Conservation (phyloP, 148 eudicot genomes). For the Fallopia convolvulus region DNA sequence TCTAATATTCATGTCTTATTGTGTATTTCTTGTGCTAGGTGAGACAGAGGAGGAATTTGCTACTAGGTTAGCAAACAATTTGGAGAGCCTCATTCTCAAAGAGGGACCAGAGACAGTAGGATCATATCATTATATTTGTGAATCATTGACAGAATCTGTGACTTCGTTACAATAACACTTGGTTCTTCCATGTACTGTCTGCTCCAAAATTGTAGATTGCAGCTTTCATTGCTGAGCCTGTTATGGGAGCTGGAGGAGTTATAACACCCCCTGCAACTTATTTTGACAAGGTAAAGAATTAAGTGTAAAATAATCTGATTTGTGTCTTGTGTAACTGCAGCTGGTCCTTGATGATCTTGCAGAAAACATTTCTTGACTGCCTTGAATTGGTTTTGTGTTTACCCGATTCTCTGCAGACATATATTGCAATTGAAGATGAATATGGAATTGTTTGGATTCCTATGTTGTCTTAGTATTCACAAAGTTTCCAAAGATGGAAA, state of each 20-base stretch:
- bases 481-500: neutral
- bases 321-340: neutral
- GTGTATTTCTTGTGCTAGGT: constrained; percentile 33
- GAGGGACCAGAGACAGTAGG: constrained; percentile 96
- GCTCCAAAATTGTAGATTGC: constrained; percentile 56
- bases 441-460: neutral
- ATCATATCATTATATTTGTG: neutral
- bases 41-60: constrained; percentile 96
- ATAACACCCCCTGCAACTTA: constrained; percentile 90
- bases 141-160: neutral
- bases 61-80: constrained; percentile 82
- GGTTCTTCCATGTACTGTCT: neutral
- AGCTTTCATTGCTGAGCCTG: constrained; percentile 98
- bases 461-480: neutral
- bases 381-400: neutral
- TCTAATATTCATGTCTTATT: neutral
- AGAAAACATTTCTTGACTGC: neutral
- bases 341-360: neutral
- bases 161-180: neutral
- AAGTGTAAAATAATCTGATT: neutral
- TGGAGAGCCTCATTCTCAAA: constrained; percentile 85
- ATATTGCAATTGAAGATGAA: neutral
- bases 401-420: neutral
- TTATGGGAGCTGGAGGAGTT: constrained; percentile 99
- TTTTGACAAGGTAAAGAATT: constrained; percentile 65